A percentile compares a stretch with the other conserved stretches of the same genome.
Conservation (phyloP, 768 basidiomycete genomes). For the Collybiopsis luxurians region DNA sequence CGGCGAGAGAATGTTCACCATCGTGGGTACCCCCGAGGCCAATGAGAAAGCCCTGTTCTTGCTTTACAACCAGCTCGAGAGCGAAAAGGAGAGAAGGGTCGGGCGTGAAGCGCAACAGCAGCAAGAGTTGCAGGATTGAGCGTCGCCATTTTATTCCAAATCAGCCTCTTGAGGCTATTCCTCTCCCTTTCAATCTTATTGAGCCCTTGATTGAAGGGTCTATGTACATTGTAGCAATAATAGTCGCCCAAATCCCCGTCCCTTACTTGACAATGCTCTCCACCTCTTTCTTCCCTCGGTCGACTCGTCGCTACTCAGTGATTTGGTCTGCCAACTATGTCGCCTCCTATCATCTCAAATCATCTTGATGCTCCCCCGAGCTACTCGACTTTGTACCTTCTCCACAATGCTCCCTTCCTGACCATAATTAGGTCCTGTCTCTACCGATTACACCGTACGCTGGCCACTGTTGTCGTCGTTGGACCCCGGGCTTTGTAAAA, state of each 20-base stretch:
- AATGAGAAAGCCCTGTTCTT: conserved; percentile 98
- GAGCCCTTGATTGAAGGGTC: conserved; percentile 7
- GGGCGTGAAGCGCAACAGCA: conserved; percentile 81
- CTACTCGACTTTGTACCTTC: not conserved
- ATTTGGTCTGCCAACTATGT: not conserved
- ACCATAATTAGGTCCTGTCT: conserved; percentile 2
- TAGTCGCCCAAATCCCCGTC: not conserved
- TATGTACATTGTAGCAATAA: conserved; percentile 9
- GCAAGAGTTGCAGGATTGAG: conserved; percentile 54
- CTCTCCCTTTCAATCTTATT: conserved; percentile 8
- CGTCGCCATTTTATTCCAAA: not conserved
- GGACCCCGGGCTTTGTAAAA: conserved; percentile 4
- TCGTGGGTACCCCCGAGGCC: conserved; percentile 92
- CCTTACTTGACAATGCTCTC: not conserved
- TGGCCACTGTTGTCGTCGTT: conserved; percentile 9
- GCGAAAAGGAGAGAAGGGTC: conserved; percentile 92
- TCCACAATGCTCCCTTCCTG: conserved; percentile 7
- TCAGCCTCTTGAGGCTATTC: conserved; percentile 7
- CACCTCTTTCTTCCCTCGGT: not conserved
- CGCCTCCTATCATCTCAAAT: conserved; percentile 5
- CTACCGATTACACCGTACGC: not conserved
- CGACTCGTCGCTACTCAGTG: not conserved
- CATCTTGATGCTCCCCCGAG: conserved; percentile 9
- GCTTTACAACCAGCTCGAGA: conserved; percentile 95
- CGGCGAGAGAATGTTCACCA: conserved; percentile 99